phyloP scores from a whole-genome alignment of 495 filamentous ascomycete species.

The Aspergillus indologenus region DNA sequence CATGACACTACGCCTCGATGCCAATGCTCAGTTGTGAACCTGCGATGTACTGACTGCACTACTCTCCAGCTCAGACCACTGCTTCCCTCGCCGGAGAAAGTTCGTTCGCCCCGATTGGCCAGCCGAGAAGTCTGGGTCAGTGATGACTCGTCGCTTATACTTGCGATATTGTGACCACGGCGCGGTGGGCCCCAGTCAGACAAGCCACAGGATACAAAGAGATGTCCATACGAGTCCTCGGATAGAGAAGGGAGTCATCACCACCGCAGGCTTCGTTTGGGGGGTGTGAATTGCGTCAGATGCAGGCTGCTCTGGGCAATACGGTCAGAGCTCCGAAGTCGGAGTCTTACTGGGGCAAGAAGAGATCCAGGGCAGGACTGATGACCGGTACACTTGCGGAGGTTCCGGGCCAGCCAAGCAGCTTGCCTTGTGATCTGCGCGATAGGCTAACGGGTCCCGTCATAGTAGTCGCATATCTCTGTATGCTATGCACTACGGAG shows the following conservation, averaged over 20 bases:
- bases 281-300: not conserved
- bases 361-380: not conserved
- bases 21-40: not conserved
- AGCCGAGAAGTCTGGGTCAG: not conserved
- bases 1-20: not conserved
- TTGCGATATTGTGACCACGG: not conserved
- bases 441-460: not conserved
- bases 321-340: constrained; percentile 8
- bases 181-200: not conserved
- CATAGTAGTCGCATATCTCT: not conserved
- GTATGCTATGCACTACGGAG: not conserved
- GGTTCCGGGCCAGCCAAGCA: constrained; percentile 3
- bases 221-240: not conserved
- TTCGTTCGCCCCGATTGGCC: not conserved
- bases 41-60: too few relatives aligned
- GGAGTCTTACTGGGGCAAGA: constrained; percentile 2
- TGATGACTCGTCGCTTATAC: not conserved
- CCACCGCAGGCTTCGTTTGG: not conserved
- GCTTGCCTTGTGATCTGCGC: constrained; percentile 8
- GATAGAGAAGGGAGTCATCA: not conserved
- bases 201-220: not conserved
- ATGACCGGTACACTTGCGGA: constrained; percentile 1
- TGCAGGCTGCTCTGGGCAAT: not conserved
- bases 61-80: not conserved
- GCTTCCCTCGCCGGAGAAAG: not conserved